Percentiles rank a stretch among this genome's conserved stretches.
Evolutionary conservation across 495 filamentous ascomycete species (phyloP).

Genomic region (Podospora bellae-mahoneyi): DNA sequence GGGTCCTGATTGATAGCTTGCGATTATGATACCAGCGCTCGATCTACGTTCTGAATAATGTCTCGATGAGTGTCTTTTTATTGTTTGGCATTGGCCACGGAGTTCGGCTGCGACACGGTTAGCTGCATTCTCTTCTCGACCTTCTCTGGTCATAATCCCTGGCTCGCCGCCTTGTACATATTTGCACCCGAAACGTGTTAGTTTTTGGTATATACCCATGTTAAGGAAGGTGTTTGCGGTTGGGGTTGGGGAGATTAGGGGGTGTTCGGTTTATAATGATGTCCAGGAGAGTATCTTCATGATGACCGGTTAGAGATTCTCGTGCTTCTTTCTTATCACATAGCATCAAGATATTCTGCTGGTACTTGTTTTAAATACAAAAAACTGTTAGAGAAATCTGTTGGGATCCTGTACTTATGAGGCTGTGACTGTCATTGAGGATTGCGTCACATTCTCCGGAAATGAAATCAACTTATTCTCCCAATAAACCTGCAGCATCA

Average conservation of each 20-base stretch:
- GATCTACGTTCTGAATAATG: slow-evolving; percentile 32
- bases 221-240: background rate
- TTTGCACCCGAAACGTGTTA: background rate
- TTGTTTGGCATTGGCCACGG: slow-evolving; percentile 41
- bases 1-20: slow-evolving; percentile 30
- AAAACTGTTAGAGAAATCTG: slow-evolving; percentile 8
- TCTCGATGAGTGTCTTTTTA: slow-evolving; percentile 30
- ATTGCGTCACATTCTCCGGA: too few relatives aligned
- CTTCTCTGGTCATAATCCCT: background rate
- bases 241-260: background rate
- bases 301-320: background rate
- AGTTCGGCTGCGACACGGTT: slow-evolving; percentile 38
- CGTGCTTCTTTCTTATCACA: slow-evolving; percentile 12
- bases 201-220: background rate
- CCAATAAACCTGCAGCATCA: too few relatives aligned
- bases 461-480: too few relatives aligned
- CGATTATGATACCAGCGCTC: slow-evolving; percentile 25
- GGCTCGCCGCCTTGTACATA: background rate
- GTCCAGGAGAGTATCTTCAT: slow-evolving; percentile 8
- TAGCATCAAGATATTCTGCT: slow-evolving; percentile 19
- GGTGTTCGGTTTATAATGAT: background rate
- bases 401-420: background rate
- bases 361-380: slow-evolving; percentile 16
- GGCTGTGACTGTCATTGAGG: background rate
- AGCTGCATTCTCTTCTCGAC: background rate